Conservation (phyloP, 305 asterid species). For the Caryopteris hybrid region DNA sequence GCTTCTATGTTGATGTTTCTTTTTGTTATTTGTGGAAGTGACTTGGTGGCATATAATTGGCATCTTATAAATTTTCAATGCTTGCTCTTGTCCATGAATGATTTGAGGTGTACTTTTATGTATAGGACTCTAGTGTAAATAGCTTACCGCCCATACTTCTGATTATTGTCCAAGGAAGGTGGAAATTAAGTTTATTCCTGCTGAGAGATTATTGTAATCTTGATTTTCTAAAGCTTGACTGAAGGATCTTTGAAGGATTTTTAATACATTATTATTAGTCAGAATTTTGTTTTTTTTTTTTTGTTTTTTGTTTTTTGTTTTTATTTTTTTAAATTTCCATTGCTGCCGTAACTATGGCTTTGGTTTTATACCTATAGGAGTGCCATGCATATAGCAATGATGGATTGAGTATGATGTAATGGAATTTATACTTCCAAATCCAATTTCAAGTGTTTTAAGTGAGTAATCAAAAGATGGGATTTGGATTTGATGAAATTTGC, state of each 20-base stretch:
- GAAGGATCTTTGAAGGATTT: not conserved
- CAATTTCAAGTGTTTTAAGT: not conserved
- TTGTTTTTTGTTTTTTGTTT: no score
- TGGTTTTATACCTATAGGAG: not conserved
- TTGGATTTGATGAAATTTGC: not conserved
- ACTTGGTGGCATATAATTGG: not conserved
- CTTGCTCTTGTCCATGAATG: not conserved
- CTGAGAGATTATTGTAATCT: not conserved
- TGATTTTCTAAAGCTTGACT: not conserved
- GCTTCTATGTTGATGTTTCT: slow-evolving; percentile 3
- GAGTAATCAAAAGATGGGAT: not conserved
- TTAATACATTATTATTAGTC: not conserved
- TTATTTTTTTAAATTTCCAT: no score
- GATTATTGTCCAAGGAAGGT: not conserved
- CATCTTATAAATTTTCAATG: not conserved
- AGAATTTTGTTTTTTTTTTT: not conserved
- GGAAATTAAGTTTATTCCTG: not conserved
- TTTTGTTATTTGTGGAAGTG: not conserved
- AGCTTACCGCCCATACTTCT: no score
- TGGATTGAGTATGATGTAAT: not conserved
- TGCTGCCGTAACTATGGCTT: not conserved
- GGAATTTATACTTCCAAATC: not conserved
- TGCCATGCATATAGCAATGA: not conserved
- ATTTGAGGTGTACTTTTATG: no score
- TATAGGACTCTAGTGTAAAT: no score